A percentile compares a stretch with the other conserved stretches of the same genome.
Conservation (phyloP, 140 eudicot genomes). For the Oenanthe javanica region DNA sequence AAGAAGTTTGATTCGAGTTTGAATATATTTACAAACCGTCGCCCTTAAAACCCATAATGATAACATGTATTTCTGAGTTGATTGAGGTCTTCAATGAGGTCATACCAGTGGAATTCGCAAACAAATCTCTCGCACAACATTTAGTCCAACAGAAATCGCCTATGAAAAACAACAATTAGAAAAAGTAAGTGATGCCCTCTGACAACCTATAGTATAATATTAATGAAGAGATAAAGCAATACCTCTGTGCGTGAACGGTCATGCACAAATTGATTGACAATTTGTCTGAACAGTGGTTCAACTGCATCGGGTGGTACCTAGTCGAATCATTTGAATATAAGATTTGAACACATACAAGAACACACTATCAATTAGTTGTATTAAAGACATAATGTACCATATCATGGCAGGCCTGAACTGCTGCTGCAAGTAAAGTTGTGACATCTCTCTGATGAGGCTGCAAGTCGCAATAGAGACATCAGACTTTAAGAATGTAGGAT, state of each 20-base stretch:
- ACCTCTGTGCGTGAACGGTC: constrained; percentile 96
- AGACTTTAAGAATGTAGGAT: not conserved
- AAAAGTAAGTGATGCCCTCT: not conserved
- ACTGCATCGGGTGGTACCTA: constrained; percentile 98
- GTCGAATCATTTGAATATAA: not conserved
- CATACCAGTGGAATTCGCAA: constrained; percentile 88
- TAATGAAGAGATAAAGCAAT: not conserved
- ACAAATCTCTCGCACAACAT: constrained; percentile 94
- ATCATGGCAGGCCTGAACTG: constrained; percentile 98
- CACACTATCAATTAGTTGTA: not conserved
- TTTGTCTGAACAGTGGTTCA: constrained; percentile 80
- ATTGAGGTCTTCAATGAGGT: not conserved
- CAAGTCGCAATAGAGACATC: constrained; percentile 16
- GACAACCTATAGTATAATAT: not conserved
- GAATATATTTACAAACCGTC: not conserved
- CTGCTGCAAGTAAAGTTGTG: constrained; percentile 89
- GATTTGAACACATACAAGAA: not conserved
- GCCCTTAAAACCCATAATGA: not conserved
- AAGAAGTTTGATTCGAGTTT: not conserved
- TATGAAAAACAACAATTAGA: constrained; percentile 20
- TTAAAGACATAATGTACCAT: constrained; percentile 45
- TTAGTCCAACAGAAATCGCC: constrained; percentile 95
- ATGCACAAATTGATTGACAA: constrained; percentile 90
- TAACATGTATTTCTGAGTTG: not conserved
- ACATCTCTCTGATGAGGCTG: constrained; percentile 99